A percentile compares a stretch with the other conserved stretches of the same genome.
Evolutionary conservation across 2,329 filamentous ascomycete genomes (phyloP).

Genomic region (Paraconiothyrium sp.): DNA sequence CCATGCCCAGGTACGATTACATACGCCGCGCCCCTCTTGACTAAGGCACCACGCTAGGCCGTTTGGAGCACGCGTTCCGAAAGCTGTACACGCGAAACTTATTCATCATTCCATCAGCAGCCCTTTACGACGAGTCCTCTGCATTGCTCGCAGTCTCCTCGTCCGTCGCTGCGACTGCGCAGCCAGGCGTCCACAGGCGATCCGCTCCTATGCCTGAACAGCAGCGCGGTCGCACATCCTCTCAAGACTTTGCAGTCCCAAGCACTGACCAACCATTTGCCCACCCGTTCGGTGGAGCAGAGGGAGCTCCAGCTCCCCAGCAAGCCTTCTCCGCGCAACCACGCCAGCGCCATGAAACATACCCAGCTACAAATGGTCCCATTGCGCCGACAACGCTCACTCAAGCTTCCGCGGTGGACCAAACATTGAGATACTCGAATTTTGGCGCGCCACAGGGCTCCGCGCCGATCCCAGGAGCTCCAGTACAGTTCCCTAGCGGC

Average conservation of each 20-base stretch:
- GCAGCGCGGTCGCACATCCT: slow-evolving; percentile 30
- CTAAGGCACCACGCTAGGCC: slow-evolving; percentile 21
- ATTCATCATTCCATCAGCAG: slow-evolving; percentile 39
- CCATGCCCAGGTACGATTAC: slow-evolving; percentile 4
- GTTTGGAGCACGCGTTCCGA: slow-evolving; percentile 12
- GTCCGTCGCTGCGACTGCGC: slow-evolving; percentile 26
- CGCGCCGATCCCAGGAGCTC: slow-evolving; percentile 21
- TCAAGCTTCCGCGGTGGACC: slow-evolving; percentile 29
- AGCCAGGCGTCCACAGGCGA: slow-evolving; percentile 23
- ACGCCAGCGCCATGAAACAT: slow-evolving; percentile 39
- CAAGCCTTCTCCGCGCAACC: slow-evolving; percentile 27
- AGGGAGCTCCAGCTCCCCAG: slow-evolving; percentile 25
- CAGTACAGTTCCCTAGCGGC: slow-evolving; percentile 27
- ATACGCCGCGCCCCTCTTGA: slow-evolving; percentile 1
- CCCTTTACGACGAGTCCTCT: slow-evolving; percentile 7
- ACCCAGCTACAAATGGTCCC: slow-evolving; percentile 33
- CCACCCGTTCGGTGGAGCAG: slow-evolving; percentile 26
- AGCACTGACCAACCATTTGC: slow-evolving; percentile 45
- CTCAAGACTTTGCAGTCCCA: slow-evolving; percentile 44
- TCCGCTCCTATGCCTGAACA: slow-evolving; percentile 41
- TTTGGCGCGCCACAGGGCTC: slow-evolving; percentile 31
- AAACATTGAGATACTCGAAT: slow-evolving; percentile 30
- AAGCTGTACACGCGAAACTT: slow-evolving; percentile 21
- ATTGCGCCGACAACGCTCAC: slow-evolving; percentile 26
- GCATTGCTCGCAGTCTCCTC: slow-evolving; percentile 16